These are phyloP conservation scores for Amborella trichopoda DNA, from an alignment of 164 flowering plant genomes.

Conservation along the genomic window DNA sequence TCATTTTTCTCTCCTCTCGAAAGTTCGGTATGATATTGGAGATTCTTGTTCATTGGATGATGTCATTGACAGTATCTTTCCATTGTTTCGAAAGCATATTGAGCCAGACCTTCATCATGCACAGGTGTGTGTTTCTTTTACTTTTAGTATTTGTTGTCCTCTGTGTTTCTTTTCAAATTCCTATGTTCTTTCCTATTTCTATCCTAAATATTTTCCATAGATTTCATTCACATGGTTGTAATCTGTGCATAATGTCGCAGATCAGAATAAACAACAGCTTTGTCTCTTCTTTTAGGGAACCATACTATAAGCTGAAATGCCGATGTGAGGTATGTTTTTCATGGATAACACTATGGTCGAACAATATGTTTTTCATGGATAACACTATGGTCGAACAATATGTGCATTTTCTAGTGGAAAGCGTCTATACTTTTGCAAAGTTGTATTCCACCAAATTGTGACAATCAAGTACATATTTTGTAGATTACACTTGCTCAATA, in stretches of 20 bases:
- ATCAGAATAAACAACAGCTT: slow-evolving; percentile 98
- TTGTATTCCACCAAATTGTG: too few species aligned
- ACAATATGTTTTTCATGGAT: too few species aligned
- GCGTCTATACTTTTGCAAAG: too few species aligned
- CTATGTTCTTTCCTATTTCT: slow-evolving; percentile 2
- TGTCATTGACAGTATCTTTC: slow-evolving; percentile 96
- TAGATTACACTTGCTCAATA: too few species aligned
- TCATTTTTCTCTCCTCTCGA: slow-evolving; percentile 93
- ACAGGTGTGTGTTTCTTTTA: slow-evolving; percentile 45
- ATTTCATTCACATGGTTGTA: too few species aligned
- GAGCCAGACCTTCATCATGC: slow-evolving; percentile 99
- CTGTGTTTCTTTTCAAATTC: background rate
- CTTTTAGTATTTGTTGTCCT: background rate
- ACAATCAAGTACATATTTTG: too few species aligned
- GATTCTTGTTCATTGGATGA: slow-evolving; percentile 87
- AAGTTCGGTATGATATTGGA: slow-evolving; percentile 91
- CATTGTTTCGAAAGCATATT: slow-evolving; percentile 92
- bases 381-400: too few species aligned
- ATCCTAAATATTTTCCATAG: too few species aligned
- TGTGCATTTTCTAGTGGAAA: too few species aligned
- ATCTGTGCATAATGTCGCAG: too few species aligned
- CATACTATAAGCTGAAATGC: slow-evolving; percentile 95
- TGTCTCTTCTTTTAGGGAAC: slow-evolving; percentile 94
- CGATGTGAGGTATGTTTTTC: too few species aligned
- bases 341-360: too few species aligned